These are phyloP conservation scores for Pelagophyceae sp. DNA, from an alignment of 352 stramenopile species.

Conservation along the genomic window DNA sequence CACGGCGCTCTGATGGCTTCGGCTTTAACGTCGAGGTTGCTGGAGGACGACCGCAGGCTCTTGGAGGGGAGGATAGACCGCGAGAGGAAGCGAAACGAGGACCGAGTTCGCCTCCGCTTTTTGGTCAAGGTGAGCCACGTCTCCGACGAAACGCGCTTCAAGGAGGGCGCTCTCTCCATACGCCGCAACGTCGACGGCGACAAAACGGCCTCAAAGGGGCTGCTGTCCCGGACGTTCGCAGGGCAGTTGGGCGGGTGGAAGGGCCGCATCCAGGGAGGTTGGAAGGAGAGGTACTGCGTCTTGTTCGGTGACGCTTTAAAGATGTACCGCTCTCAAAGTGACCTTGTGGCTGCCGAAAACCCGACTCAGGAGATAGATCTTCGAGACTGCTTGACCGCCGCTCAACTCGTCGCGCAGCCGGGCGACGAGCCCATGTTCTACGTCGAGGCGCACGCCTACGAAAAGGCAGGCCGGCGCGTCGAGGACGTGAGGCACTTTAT, in stretches of 20 bases:
- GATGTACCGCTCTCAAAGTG: neutral
- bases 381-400: too few species aligned
- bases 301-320: neutral
- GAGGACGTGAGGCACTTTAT: neutral
- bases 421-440: neutral
- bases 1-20: neutral
- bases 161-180: neutral
- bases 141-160: neutral
- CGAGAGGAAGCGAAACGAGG: too few species aligned
- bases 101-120: neutral
- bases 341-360: neutral
- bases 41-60: neutral
- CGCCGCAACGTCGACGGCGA: neutral
- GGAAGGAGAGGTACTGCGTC: constrained; percentile 7
- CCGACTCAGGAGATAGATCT: neutral
- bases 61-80: too few species aligned
- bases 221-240: too few species aligned
- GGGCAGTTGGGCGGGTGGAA: neutral
- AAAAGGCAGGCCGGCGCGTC: neutral
- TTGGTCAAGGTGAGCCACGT: neutral
- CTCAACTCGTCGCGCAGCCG: too few species aligned
- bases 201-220: too few species aligned
- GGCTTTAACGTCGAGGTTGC: neutral
- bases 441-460: neutral
- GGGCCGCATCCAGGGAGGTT: neutral